Percentiles rank a stretch among this genome's conserved stretches.
Conservation (phyloP, 2,329 filamentous ascomycete species). For the Neofusicoccum cordaticola region DNA sequence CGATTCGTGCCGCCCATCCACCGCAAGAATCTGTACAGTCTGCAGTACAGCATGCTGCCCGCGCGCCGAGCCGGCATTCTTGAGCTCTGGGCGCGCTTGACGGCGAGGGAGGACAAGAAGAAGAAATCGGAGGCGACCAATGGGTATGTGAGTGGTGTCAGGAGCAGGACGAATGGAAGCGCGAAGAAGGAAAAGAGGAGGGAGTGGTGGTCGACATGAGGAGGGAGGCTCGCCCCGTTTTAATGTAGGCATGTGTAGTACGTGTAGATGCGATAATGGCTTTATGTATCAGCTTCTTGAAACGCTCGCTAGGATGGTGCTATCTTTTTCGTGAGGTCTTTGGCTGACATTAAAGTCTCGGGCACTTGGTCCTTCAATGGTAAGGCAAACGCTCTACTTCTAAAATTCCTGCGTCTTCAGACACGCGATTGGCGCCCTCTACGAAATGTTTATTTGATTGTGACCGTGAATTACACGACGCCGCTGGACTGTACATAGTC, state of each 20-base stretch:
- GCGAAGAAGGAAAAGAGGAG: constrained; percentile 2
- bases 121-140: neutral
- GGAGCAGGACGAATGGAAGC: neutral
- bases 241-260: constrained; percentile 1
- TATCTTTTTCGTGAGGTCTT: too few species aligned
- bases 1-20: constrained; percentile 94
- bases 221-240: neutral
- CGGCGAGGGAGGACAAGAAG: constrained; percentile 16
- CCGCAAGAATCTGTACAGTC: constrained; percentile 86
- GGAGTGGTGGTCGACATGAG: constrained; percentile 2
- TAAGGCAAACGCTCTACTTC: too few species aligned
- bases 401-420: too few species aligned
- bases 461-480: too few species aligned
- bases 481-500: too few species aligned
- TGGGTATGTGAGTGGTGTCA: neutral
- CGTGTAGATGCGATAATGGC: constrained; percentile 6
- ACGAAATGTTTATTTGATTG: too few species aligned
- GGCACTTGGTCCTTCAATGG: too few species aligned
- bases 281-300: neutral
- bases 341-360: too few species aligned
- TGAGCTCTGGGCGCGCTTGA: constrained; percentile 78
- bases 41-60: constrained; percentile 98
- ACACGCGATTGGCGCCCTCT: too few species aligned
- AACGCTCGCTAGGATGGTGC: neutral
- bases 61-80: constrained; percentile 73